A percentile compares a stretch with the other conserved stretches of the same genome.
phyloP scores from a whole-genome alignment of 73 alveolate genomes.

The Symbiodinium pilosum region DNA sequence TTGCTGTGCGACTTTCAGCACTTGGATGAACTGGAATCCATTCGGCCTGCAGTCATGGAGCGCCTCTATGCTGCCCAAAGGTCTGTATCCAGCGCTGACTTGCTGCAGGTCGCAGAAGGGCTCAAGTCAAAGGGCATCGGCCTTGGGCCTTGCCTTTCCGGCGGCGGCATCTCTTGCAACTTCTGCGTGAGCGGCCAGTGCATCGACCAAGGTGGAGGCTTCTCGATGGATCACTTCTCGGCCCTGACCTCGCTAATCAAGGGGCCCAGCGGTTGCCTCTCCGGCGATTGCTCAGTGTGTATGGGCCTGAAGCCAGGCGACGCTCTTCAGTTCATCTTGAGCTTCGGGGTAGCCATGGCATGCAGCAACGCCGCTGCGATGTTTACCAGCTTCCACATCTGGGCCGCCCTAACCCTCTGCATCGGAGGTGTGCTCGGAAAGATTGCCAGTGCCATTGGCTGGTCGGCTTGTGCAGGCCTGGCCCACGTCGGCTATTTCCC shows the following conservation, averaged over 20 bases:
- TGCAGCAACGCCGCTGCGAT: background rate
- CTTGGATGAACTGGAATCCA: background rate
- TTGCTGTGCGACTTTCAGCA: slow-evolving; percentile 1
- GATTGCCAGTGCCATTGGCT: background rate
- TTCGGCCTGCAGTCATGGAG: background rate
- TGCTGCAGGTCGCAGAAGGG: slow-evolving; percentile 14
- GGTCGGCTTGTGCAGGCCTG: background rate
- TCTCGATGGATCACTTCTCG: background rate
- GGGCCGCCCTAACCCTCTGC: background rate
- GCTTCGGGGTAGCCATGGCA: background rate
- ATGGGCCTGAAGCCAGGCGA: slow-evolving; percentile 19
- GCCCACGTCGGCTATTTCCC: background rate
- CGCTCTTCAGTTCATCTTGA: background rate
- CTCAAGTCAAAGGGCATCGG: background rate
- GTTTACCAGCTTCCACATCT: slow-evolving; percentile 14
- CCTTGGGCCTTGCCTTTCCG: background rate
- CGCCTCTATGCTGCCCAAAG: background rate
- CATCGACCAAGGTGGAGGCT: background rate
- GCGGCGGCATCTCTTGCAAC: background rate
- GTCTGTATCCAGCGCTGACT: background rate
- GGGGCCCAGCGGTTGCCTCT: background rate
- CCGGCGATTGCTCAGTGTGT: background rate
- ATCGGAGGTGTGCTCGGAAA: background rate
- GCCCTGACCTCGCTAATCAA: background rate
- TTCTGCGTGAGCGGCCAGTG: slow-evolving; percentile 6